These are phyloP conservation scores for Candida saitoana DNA, from an alignment of 805 yeast species.

Conservation along the genomic window DNA sequence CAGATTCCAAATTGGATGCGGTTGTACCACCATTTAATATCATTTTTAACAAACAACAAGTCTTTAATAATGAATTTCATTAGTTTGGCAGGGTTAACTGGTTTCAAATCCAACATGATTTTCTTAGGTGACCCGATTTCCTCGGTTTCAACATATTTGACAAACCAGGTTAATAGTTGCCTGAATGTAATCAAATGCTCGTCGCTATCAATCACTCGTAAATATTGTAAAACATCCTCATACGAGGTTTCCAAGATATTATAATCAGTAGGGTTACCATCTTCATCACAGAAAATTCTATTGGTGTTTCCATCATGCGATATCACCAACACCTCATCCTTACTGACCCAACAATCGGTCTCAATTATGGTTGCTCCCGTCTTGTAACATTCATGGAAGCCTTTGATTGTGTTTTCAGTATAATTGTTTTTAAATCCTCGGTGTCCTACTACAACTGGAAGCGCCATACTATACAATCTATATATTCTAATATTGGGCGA, in stretches of 20 bases:
- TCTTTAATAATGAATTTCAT: slow-evolving; percentile 27
- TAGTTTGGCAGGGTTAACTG: slow-evolving; percentile 33
- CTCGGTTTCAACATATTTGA: slow-evolving; percentile 13
- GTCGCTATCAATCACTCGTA: slow-evolving; percentile 29
- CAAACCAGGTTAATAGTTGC: slow-evolving; percentile 32
- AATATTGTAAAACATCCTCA: slow-evolving; percentile 21
- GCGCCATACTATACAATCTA: slow-evolving; percentile 4
- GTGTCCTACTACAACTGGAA: slow-evolving; percentile 36
- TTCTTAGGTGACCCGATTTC: slow-evolving; percentile 12
- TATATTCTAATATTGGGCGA: neutral
- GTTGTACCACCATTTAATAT: slow-evolving; percentile 36
- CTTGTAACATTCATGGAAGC: slow-evolving; percentile 33
- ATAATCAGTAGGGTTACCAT: slow-evolving; percentile 33
- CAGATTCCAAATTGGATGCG: slow-evolving; percentile 39
- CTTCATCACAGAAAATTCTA: slow-evolving; percentile 30
- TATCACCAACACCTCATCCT: slow-evolving; percentile 34
- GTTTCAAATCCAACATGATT: slow-evolving; percentile 39
- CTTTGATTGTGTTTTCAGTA: slow-evolving; percentile 37
- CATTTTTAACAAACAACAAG: slow-evolving; percentile 22
- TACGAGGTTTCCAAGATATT: slow-evolving; percentile 30
- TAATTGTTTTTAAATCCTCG: slow-evolving; percentile 40
- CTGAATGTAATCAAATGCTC: slow-evolving; percentile 30
- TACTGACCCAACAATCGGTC: slow-evolving; percentile 40
- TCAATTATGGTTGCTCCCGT: slow-evolving; percentile 38
- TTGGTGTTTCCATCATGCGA: slow-evolving; percentile 39